phyloP scores from a whole-genome alignment of 2,329 filamentous ascomycete species.

The Xylariaceae sp. region DNA sequence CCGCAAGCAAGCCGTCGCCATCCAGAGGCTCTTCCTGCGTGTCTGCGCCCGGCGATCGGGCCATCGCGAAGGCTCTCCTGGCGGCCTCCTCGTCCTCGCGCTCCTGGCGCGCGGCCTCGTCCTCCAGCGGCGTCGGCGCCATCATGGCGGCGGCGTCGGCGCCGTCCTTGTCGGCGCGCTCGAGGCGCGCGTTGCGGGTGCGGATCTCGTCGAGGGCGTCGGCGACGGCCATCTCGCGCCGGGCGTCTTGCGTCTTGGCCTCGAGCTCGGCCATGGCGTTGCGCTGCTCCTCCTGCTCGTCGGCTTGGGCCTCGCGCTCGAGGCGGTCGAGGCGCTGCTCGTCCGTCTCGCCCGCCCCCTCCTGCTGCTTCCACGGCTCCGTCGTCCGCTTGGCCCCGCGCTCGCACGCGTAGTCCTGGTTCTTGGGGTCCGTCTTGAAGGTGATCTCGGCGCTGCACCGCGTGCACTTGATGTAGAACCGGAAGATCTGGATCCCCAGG shows the following conservation, averaged over 20 bases:
- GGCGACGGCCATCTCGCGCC: conserved; percentile 91
- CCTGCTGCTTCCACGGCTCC: conserved; percentile 79
- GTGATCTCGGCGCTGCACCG: conserved; percentile 18
- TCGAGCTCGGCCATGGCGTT: conserved; percentile 96
- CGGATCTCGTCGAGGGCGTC: conserved; percentile 94
- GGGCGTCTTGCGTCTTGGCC: conserved; percentile 85
- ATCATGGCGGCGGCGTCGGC: conserved; percentile 55
- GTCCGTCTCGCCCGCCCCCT: conserved; percentile 63
- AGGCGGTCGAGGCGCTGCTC: conserved; percentile 80
- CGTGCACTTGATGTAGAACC: conserved; percentile 71
- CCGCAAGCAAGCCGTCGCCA: conserved; percentile 11
- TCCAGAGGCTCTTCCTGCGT: conserved; percentile 18
- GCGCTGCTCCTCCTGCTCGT: conserved; percentile 68
- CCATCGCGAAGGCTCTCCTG: conserved; percentile 64
- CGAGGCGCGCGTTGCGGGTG: conserved; percentile 80
- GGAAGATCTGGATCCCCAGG: conserved; percentile 76
- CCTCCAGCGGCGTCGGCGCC: conserved; percentile 44
- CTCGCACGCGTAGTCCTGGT: conserved; percentile 78
- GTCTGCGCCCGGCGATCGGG: conserved; percentile 44
- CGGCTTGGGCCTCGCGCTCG: conserved; percentile 68
- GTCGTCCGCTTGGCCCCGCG: conserved; percentile 86
- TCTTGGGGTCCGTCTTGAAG: conserved; percentile 73
- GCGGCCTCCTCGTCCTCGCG: conserved; percentile 79
- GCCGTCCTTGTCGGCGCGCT: conserved; percentile 64
- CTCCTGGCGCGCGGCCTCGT: conserved; percentile 59